Conservation (phyloP, 805 yeast genomes). For the Metschnikowia orientalis region DNA sequence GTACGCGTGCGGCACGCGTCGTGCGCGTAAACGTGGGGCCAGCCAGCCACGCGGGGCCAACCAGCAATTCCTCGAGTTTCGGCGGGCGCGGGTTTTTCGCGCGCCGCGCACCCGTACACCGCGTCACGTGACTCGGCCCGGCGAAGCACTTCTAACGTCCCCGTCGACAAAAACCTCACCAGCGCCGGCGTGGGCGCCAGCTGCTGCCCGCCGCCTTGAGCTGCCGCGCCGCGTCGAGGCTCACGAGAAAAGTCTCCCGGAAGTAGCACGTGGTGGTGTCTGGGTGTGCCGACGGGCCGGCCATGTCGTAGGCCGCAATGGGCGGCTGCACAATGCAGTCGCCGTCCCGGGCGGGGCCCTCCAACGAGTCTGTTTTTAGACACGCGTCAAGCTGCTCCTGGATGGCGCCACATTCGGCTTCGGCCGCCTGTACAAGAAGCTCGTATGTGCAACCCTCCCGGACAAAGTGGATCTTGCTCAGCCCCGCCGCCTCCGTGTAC, state of each 20-base stretch:
- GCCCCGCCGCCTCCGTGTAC: conserved; percentile 1
- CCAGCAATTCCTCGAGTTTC: too few species aligned
- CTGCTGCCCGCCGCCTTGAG: too few species aligned
- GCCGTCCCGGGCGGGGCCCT: conserved; percentile 2
- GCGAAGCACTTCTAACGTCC: too few species aligned
- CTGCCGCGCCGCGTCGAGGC: too few species aligned
- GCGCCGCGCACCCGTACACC: background rate
- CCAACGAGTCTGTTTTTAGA: conserved; percentile 1
- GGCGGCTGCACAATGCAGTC: conserved; percentile 9
- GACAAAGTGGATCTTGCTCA: conserved; percentile 8
- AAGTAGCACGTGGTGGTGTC: conserved; percentile 9
- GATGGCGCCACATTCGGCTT: too few species aligned
- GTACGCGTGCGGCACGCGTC: conserved; percentile 3
- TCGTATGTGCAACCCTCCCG: conserved; percentile 9
- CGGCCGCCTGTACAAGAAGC: conserved; percentile 9
- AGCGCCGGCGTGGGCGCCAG: too few species aligned
- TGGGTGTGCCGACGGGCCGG: too few species aligned
- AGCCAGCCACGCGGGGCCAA: conserved; percentile 6
- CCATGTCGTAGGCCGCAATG: conserved; percentile 8
- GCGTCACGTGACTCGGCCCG: too few species aligned
- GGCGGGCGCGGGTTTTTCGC: too few species aligned
- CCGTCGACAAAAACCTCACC: too few species aligned
- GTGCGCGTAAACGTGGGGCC: conserved; percentile 6
- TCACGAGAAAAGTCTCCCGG: too few species aligned
- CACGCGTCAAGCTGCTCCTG: conserved; percentile 5